phyloP scores from a whole-genome alignment of 2,329 filamentous ascomycete genomes.

The Calonectria pauciramosa region DNA sequence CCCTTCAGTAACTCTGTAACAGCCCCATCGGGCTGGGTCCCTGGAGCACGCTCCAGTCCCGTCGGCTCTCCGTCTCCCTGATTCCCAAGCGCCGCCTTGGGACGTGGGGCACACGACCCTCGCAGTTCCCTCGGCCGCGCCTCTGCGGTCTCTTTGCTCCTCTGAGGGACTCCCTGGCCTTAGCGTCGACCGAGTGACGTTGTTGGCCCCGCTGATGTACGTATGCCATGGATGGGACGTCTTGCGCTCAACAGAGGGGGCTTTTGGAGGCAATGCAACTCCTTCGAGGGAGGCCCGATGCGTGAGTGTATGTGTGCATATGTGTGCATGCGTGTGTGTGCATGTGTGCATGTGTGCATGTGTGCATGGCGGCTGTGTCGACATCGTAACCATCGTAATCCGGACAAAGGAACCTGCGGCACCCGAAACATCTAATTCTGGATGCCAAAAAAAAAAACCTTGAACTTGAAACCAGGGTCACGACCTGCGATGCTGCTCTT shows the following conservation, averaged over 20 bases:
- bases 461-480: slow-evolving; percentile 12
- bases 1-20: slow-evolving; percentile 22
- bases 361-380: slow-evolving; percentile 13
- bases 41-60: slow-evolving; percentile 18
- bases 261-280: background rate
- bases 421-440: slow-evolving; percentile 10
- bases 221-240: slow-evolving; percentile 28
- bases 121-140: slow-evolving; percentile 15
- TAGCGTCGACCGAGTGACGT: slow-evolving; percentile 37
- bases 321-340: no score
- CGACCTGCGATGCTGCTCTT: background rate
- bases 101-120: slow-evolving; percentile 38
- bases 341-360: background rate
- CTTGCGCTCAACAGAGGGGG: background rate
- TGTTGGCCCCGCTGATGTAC: slow-evolving; percentile 34
- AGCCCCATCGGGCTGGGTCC: slow-evolving; percentile 18
- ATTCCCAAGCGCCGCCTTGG: slow-evolving; percentile 34
- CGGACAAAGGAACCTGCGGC: slow-evolving; percentile 12
- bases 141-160: slow-evolving; percentile 11
- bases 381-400: background rate
- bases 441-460: slow-evolving; percentile 6
- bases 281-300: background rate
- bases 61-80: slow-evolving; percentile 29
- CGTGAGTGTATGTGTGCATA: background rate
- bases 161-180: slow-evolving; percentile 19